Evolutionary conservation across 352 stramenopile species (phyloP).

Genomic region (Globisporangium uncinulatum): DNA sequence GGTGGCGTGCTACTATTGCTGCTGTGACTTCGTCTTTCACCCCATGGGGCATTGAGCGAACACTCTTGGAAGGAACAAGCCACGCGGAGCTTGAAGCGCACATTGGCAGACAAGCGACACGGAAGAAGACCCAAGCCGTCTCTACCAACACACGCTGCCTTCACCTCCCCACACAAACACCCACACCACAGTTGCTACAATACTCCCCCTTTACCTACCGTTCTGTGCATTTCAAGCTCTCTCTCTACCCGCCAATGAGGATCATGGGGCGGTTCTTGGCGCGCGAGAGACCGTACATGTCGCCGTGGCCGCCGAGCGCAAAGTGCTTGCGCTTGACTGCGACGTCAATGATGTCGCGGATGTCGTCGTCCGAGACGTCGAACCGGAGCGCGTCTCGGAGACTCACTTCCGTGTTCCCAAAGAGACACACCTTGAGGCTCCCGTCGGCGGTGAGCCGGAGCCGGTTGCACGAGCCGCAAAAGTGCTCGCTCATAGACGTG

Average conservation of each 20-base stretch:
- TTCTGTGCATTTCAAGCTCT: too few relatives aligned
- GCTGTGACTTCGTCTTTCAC: too few relatives aligned
- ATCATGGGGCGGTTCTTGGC: constrained; percentile 96
- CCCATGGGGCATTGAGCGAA: too few relatives aligned
- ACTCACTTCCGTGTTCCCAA: constrained; percentile 92
- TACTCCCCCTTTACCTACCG: too few relatives aligned
- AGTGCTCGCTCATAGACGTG: constrained; percentile 97
- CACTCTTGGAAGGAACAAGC: too few relatives aligned
- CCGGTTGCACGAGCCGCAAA: constrained; percentile 97
- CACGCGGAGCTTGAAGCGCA: too few relatives aligned
- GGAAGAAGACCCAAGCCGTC: too few relatives aligned
- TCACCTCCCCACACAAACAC: too few relatives aligned
- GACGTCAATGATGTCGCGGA: constrained; percentile 84
- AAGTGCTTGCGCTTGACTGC: constrained; percentile 93
- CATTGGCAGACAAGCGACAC: too few relatives aligned
- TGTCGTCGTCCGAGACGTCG: constrained; percentile 73
- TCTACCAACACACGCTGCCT: too few relatives aligned
- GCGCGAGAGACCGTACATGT: constrained; percentile 69
- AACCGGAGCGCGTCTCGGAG: constrained; percentile 89
- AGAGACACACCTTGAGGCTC: constrained; percentile 95
- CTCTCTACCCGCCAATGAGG: constrained; percentile 92
- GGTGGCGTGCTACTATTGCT: too few relatives aligned
- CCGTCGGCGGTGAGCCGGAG: constrained; percentile 96
- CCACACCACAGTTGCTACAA: too few relatives aligned
- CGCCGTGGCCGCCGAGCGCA: constrained; percentile 91